These are phyloP conservation scores for Myxozyma neglecta DNA, from an alignment of 805 yeast genomes.

Conservation along the genomic window DNA sequence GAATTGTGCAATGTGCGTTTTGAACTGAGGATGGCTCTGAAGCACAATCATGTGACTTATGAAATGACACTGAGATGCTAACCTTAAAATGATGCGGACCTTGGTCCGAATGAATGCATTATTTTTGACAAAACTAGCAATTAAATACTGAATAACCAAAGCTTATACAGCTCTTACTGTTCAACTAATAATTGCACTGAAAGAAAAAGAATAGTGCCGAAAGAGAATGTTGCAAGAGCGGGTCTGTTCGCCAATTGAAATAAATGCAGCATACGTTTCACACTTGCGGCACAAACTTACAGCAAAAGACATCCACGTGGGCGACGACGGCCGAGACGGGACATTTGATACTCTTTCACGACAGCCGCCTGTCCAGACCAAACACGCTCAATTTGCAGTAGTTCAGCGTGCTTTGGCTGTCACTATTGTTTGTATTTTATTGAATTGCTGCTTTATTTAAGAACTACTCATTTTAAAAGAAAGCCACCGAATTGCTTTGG, in stretches of 20 bases:
- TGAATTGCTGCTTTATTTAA: neutral
- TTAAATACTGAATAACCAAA: too few relatives aligned
- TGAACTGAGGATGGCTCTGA: too few relatives aligned
- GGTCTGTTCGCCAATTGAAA: too few relatives aligned
- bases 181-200: too few relatives aligned
- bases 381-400: neutral
- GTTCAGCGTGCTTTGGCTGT: neutral
- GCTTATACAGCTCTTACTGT: too few relatives aligned
- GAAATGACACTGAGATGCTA: too few relatives aligned
- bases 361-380: neutral
- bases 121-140: too few relatives aligned
- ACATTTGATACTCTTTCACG: neutral
- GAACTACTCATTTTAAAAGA: neutral
- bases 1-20: neutral
- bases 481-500: neutral
- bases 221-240: too few relatives aligned
- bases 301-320: neutral
- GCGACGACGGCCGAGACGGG: conserved; percentile 11
- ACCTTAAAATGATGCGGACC: too few relatives aligned
- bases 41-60: too few relatives aligned
- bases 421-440: neutral
- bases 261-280: neutral
- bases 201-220: too few relatives aligned
- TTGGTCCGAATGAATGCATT: too few relatives aligned
- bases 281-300: neutral